Evolutionary conservation across 2,329 filamentous ascomycete genomes (phyloP).

Genomic region (Apiospora hydei): DNA sequence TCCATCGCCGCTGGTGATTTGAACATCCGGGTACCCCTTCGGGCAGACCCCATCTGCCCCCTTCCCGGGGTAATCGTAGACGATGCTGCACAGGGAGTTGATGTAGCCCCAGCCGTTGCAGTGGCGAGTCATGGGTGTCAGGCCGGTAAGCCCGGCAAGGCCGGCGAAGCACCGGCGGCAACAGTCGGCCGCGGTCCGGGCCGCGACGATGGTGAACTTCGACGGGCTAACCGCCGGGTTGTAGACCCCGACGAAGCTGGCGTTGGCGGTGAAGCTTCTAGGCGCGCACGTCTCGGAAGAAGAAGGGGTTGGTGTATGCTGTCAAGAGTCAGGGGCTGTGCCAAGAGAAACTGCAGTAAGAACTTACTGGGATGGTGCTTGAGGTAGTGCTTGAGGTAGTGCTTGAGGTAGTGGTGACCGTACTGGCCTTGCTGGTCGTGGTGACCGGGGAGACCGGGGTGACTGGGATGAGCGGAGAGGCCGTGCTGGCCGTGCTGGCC

Average conservation of each 20-base stretch:
- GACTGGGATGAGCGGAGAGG: too few relatives aligned
- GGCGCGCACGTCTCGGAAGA: neutral
- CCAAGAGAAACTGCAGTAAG: neutral
- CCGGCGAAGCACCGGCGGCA: neutral
- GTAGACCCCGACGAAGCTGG: neutral
- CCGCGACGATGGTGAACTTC: neutral
- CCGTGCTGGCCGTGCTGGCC: neutral
- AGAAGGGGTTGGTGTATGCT: neutral
- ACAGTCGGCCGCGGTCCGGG: neutral
- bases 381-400: too few relatives aligned
- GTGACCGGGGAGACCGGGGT: neutral
- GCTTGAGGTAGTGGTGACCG: neutral
- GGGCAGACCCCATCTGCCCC: neutral
- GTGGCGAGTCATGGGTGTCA: neutral
- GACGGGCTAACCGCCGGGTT: neutral
- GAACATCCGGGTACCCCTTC: neutral
- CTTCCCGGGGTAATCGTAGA: constrained; percentile 15
- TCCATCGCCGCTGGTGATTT: neutral
- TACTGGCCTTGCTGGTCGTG: neutral
- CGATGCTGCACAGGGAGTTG: neutral
- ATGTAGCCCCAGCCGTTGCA: constrained; percentile 20
- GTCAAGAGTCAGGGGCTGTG: neutral
- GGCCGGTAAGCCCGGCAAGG: neutral
- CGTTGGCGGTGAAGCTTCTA: neutral
- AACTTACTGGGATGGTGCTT: neutral